These are phyloP conservation scores for Trichoderma sp. DNA, from an alignment of 2,329 filamentous ascomycete species.

Conservation along the genomic window DNA sequence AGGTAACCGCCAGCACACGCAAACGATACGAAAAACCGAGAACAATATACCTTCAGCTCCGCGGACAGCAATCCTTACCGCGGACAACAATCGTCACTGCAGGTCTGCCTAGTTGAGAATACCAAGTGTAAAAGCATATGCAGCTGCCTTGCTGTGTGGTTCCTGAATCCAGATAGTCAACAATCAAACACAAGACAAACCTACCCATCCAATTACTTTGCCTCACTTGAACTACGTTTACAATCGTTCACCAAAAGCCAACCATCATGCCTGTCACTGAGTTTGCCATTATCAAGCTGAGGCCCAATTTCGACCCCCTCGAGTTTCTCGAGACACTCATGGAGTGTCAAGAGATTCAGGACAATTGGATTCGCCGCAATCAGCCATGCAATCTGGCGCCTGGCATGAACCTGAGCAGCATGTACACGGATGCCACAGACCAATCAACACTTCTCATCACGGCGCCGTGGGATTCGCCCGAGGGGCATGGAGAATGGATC, in stretches of 20 bases:
- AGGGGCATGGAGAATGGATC: constrained; percentile 45
- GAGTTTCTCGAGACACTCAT: constrained; percentile 36
- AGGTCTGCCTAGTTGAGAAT: background rate
- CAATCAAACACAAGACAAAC: background rate
- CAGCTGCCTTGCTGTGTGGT: background rate
- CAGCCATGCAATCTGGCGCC: constrained; percentile 36
- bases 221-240: background rate
- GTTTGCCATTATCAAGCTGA: constrained; percentile 38
- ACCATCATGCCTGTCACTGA: constrained; percentile 41
- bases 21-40: background rate
- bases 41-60: background rate
- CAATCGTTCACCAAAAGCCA: background rate
- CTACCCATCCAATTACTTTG: background rate
- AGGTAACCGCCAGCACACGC: constrained; percentile 3
- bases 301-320: constrained; percentile 30
- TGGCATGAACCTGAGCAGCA: constrained; percentile 36
- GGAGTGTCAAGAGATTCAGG: constrained; percentile 36
- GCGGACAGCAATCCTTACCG: background rate
- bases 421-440: constrained; percentile 37
- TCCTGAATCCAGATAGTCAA: background rate
- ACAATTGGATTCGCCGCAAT: constrained; percentile 40
- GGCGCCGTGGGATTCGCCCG: constrained; percentile 44
- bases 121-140: background rate
- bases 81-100: constrained; percentile 4
- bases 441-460: constrained; percentile 42